Evolutionary conservation across 2,329 filamentous ascomycete genomes (phyloP).

Genomic region (Aureobasidium subglaciale): DNA sequence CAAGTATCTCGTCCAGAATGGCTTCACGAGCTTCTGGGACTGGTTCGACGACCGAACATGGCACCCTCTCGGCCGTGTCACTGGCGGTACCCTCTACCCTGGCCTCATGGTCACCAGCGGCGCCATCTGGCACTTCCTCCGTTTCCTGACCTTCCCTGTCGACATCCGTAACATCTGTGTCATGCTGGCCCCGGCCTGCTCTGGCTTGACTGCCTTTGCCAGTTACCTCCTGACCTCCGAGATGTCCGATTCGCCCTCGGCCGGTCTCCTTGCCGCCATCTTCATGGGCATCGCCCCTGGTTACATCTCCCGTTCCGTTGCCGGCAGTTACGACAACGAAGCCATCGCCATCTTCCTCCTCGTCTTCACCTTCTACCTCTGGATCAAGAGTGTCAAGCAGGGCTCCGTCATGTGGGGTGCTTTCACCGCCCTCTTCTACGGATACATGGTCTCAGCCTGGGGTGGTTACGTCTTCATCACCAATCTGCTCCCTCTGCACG

Average conservation of each 20-base stretch:
- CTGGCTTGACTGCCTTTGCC: slow-evolving; percentile 85
- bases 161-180: slow-evolving; percentile 99
- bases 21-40: slow-evolving; percentile 99
- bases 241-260: slow-evolving; percentile 92
- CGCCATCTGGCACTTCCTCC: slow-evolving; percentile 88
- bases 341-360: slow-evolving; percentile 98
- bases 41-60: slow-evolving; percentile 99
- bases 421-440: slow-evolving; percentile 90
- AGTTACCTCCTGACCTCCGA: slow-evolving; percentile 94
- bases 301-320: slow-evolving; percentile 96
- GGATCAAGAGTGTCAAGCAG: slow-evolving; percentile 97
- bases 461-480: slow-evolving; percentile 99
- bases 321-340: slow-evolving; percentile 98
- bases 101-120: slow-evolving; percentile 99
- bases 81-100: slow-evolving; percentile 96
- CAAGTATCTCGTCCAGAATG: slow-evolving; percentile 93
- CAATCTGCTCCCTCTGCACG: slow-evolving; percentile 87
- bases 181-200: slow-evolving; percentile 88
- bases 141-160: slow-evolving; percentile 80
- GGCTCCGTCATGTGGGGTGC: slow-evolving; percentile 96
- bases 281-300: slow-evolving; percentile 98
- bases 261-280: slow-evolving; percentile 82
- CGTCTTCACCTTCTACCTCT: slow-evolving; percentile 96
- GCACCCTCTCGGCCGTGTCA: slow-evolving; percentile 97
- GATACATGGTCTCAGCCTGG: slow-evolving; percentile 99